Conservation (phyloP, 805 yeast species). For the Komagataella kurtzmanii region DNA sequence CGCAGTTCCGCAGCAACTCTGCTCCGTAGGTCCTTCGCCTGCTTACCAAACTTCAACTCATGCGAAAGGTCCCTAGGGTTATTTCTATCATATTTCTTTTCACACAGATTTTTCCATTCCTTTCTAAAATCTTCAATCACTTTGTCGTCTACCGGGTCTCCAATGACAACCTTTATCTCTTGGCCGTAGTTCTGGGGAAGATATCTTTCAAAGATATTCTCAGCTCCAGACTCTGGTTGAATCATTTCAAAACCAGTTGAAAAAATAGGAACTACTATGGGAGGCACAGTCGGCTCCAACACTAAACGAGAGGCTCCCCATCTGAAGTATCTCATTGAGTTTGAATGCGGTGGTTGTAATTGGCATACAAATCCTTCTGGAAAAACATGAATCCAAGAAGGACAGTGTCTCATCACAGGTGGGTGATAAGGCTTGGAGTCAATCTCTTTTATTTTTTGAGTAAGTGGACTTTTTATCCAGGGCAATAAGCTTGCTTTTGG, state of each 20-base stretch:
- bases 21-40: slow-evolving; percentile 56
- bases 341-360: slow-evolving; percentile 59
- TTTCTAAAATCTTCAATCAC: slow-evolving; percentile 46
- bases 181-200: slow-evolving; percentile 55
- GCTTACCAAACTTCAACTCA: slow-evolving; percentile 47
- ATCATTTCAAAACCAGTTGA: slow-evolving; percentile 78
- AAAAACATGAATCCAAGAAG: slow-evolving; percentile 87
- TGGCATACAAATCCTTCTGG: slow-evolving; percentile 95
- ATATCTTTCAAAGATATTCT: slow-evolving; percentile 38
- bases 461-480: slow-evolving; percentile 14
- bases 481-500: slow-evolving; percentile 2
- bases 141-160: slow-evolving; percentile 52
- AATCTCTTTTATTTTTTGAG: slow-evolving; percentile 6
- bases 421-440: slow-evolving; percentile 23
- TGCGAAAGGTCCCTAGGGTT: slow-evolving; percentile 46
- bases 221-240: slow-evolving; percentile 63
- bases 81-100: slow-evolving; percentile 26
- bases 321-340: slow-evolving; percentile 87
- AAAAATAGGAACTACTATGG: slow-evolving; percentile 80
- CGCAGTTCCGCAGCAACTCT: slow-evolving; percentile 59
- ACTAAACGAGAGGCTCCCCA: slow-evolving; percentile 90
- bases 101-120: slow-evolving; percentile 57
- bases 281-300: slow-evolving; percentile 71
- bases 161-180: slow-evolving; percentile 56
- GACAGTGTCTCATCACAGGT: slow-evolving; percentile 48